These are phyloP conservation scores for Tilletia horrida DNA, from an alignment of 1,284 basidiomycete genomes.

Conservation along the genomic window DNA sequence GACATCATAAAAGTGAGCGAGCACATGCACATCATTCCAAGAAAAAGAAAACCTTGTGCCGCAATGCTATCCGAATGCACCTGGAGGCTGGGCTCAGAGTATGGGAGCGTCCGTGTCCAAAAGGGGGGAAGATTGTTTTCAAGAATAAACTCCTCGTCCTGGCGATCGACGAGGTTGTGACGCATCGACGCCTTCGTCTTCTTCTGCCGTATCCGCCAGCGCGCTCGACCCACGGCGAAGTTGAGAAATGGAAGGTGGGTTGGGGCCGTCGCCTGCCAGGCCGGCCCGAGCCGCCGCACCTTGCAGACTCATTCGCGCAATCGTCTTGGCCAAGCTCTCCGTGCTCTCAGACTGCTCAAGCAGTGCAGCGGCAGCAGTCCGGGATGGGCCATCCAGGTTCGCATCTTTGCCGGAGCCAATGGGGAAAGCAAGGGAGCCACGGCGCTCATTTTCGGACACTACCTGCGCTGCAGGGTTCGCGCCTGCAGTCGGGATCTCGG, in stretches of 20 bases:
- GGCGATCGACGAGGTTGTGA: too few species aligned
- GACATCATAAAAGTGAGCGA: too few species aligned
- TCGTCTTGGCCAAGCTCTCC: background rate
- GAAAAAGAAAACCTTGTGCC: too few species aligned
- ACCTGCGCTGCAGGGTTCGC: background rate
- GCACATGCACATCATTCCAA: too few species aligned
- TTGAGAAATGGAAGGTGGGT: background rate
- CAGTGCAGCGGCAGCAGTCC: background rate
- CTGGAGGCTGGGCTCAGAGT: too few species aligned
- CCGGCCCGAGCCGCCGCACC: background rate
- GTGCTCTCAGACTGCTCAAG: background rate
- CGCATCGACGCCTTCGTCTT: background rate
- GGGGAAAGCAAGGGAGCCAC: background rate
- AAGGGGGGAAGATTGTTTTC: too few species aligned
- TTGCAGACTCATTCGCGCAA: background rate
- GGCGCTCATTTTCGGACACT: background rate
- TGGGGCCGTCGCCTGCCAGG: background rate
- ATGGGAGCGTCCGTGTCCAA: too few species aligned
- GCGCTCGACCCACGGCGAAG: background rate
- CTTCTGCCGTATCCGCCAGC: background rate
- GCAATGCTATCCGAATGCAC: too few species aligned
- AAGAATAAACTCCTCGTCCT: too few species aligned
- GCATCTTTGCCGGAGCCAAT: background rate
- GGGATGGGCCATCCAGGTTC: background rate
- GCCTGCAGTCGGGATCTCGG: background rate